Evolutionary conservation across 257 asterid species (phyloP), one percentile per base, ranked within the genome.

Genomic region (Parsonsia alboflavescens): DNA sequence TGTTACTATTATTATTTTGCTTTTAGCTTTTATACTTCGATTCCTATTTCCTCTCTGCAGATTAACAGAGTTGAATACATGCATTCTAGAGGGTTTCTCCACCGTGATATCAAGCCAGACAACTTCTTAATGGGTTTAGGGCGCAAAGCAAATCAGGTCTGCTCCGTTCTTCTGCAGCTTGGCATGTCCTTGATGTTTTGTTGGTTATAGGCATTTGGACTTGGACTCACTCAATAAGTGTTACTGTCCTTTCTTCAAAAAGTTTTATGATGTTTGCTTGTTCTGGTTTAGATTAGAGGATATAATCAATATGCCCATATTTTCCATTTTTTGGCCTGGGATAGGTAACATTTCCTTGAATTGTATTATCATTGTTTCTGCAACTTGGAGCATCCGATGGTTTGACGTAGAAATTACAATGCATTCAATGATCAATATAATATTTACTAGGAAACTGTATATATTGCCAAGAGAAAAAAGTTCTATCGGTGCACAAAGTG

Each of bases 51-150:
- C 1, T 1, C 21, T 17, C 45, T 77, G 76, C 81, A 92, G 99
- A 90, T 92, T 69, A 83, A 81, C 78, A 86, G 96, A 83, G 91
- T 89, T 73, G 99, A 94, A 73, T 94, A 92, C 87, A 88, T 94
- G 96, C 96, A 92, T 79, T 84, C 96, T 11, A 84, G 91, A 84
- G 96, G 97, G 56, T 92, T 92, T 86, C 96, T 92, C 82, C 97
- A 92, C 85, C 97, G 97, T 54, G 97, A 92, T 76, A 88, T 92
- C 76, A 92, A 92, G 87, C 97, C 97, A 12, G 97, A 92, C 78
- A 92, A 92, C 86, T 92, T 92, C 84, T 82, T 92, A 79, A 92
- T 92, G 96, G 97, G 97, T 45, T 79, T 92, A 79, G 97, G 97
- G 61, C 96, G 96, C 70, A 90, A 92, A 84, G 96, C 97, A 58